Conservation (phyloP, 495 filamentous ascomycete species). For the Xylaria castorea region DNA sequence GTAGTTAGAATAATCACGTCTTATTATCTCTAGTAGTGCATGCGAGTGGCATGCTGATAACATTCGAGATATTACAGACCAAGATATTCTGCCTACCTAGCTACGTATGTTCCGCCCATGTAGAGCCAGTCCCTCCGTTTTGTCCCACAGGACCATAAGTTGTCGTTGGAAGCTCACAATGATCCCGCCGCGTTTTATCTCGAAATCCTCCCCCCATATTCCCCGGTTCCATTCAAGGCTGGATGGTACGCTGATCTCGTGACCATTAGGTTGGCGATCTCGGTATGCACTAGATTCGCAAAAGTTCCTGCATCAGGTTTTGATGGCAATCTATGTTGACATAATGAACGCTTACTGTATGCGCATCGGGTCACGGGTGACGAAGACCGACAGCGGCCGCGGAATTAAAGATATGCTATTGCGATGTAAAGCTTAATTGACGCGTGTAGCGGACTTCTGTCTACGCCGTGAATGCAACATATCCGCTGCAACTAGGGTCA, state of each 20-base stretch:
- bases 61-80: not conserved
- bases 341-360: not conserved
- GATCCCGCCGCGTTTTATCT: not conserved
- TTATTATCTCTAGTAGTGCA: not conserved
- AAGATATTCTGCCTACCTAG: not conserved
- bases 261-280: not conserved
- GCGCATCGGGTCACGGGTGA: not conserved
- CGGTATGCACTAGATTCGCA: not conserved
- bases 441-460: not conserved
- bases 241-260: slow-evolving; percentile 8
- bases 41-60: not conserved
- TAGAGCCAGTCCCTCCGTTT: not conserved
- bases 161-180: not conserved
- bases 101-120: not conserved
- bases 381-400: not conserved
- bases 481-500: not conserved
- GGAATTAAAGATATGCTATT: not conserved
- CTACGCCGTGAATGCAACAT: not conserved
- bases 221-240: not conserved
- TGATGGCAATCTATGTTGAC: not conserved
- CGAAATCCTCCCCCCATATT: not conserved
- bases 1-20: not conserved
- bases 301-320: not conserved
- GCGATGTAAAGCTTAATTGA: not conserved
- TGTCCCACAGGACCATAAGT: not conserved